A percentile compares a stretch with the other conserved stretches of the same genome.
Conservation (phyloP, 2,329 filamentous ascomycete species). For the Cladobotryum mycophilum region DNA sequence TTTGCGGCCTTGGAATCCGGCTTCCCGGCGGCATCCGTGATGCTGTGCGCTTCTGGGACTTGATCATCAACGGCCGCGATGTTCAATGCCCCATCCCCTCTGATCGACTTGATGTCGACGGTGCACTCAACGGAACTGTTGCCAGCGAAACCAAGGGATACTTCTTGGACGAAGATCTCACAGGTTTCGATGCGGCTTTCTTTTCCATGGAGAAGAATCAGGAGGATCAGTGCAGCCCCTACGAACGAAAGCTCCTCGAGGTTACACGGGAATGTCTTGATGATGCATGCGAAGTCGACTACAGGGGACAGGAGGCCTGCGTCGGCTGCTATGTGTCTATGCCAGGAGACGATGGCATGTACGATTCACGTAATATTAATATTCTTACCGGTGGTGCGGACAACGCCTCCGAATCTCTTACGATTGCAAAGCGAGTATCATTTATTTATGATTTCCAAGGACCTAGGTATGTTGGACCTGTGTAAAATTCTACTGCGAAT, state of each 20-base stretch:
- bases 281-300: constrained; percentile 21
- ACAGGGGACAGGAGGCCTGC: constrained; percentile 19
- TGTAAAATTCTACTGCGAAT: too few relatives aligned
- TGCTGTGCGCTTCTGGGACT: constrained; percentile 23
- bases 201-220: constrained; percentile 24
- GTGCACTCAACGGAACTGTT: too few relatives aligned
- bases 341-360: constrained; percentile 23
- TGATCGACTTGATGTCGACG: not conserved
- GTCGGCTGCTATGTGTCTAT: constrained; percentile 24
- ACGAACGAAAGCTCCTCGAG: constrained; percentile 22
- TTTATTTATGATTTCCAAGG: constrained; percentile 3
- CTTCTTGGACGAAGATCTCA: constrained; percentile 19
- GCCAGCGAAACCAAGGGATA: constrained; percentile 10
- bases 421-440: not conserved
- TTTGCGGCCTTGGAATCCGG: constrained; percentile 25
- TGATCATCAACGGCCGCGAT: constrained; percentile 21
- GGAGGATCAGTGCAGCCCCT: constrained; percentile 22
- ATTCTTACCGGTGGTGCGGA: not conserved
- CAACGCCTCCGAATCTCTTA: too few relatives aligned
- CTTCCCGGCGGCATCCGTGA: constrained; percentile 25
- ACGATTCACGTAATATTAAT: not conserved
- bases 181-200: constrained; percentile 23
- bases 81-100: constrained; percentile 17
- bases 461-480: not conserved
- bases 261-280: constrained; percentile 16